These are phyloP conservation scores for Crithidia thermophila DNA, from an alignment of 208 protist species.

Conservation along the genomic window DNA sequence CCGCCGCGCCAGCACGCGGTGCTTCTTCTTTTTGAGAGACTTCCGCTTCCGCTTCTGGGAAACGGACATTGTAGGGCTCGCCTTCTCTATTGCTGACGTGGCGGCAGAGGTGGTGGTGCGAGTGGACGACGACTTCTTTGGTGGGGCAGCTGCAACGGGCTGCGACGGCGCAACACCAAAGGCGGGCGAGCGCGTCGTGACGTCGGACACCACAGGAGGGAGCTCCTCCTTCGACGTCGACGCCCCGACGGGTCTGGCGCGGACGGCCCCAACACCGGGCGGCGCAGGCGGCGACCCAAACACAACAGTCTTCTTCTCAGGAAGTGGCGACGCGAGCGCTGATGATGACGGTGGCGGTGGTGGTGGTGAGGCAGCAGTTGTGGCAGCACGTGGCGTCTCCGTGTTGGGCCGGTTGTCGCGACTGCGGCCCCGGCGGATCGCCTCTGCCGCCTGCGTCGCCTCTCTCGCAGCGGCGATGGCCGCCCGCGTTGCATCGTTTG, in stretches of 20 bases:
- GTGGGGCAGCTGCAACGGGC: background rate
- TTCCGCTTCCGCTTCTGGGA: slow-evolving; percentile 6
- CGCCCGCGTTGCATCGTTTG: background rate
- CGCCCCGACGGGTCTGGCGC: background rate
- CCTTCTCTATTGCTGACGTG: too few relatives aligned
- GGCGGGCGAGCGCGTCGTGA: background rate
- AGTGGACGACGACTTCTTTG: background rate
- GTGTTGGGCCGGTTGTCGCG: too few relatives aligned
- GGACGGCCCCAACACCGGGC: background rate
- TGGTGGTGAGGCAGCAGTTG: background rate
- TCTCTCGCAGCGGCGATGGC: background rate
- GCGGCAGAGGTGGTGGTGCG: background rate
- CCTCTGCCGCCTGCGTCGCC: slow-evolving; percentile 1
- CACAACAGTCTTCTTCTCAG: background rate
- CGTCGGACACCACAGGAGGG: background rate
- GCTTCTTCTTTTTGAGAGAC: slow-evolving; percentile 22
- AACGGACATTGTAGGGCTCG: too few relatives aligned
- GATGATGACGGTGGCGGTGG: background rate
- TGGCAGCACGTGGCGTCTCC: too few relatives aligned
- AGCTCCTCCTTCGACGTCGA: slow-evolving; percentile 8
- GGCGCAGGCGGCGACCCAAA: background rate
- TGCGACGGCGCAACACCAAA: background rate
- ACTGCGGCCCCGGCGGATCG: too few relatives aligned
- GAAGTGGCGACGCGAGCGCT: background rate
- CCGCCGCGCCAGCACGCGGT: slow-evolving; percentile 27